Percentiles rank a stretch among this genome's conserved stretches.
phyloP scores from a whole-genome alignment of 2,329 filamentous ascomycete genomes.

The Exophiala mesophila region DNA sequence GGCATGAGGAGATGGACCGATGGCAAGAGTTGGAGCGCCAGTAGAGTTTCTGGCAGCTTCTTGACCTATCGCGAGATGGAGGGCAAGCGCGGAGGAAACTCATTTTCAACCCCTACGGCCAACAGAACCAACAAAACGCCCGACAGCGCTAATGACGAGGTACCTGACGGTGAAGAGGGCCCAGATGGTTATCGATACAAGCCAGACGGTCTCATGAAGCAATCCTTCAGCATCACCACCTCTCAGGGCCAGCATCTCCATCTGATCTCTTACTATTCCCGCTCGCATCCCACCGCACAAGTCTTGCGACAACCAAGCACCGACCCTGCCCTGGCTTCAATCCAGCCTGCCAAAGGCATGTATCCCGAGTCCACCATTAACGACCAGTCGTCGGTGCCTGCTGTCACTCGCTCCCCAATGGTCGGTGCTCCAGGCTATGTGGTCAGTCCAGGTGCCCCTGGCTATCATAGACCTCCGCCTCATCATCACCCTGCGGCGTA shows the following conservation, averaged over 20 bases:
- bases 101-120: slow-evolving; percentile 54
- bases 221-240: slow-evolving; percentile 98
- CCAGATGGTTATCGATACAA: slow-evolving; percentile 93
- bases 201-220: slow-evolving; percentile 96
- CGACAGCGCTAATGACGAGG: slow-evolving; percentile 80
- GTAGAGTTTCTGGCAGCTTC: slow-evolving; percentile 94
- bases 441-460: slow-evolving; percentile 49
- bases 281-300: slow-evolving; percentile 66
- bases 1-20: slow-evolving; percentile 99
- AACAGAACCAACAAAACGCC: slow-evolving; percentile 67
- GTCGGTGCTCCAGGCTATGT: slow-evolving; percentile 51
- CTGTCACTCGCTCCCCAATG: slow-evolving; percentile 71
- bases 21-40: slow-evolving; percentile 98
- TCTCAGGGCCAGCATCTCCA: slow-evolving; percentile 86
- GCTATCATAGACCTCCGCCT: slow-evolving; percentile 45
- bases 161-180: slow-evolving; percentile 62
- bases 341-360: slow-evolving; percentile 86
- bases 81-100: slow-evolving; percentile 79
- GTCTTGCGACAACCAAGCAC: slow-evolving; percentile 75
- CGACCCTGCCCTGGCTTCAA: slow-evolving; percentile 73
- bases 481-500: slow-evolving; percentile 36
- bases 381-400: slow-evolving; percentile 73
- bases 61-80: slow-evolving; percentile 98
- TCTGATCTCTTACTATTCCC: slow-evolving; percentile 93
- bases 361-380: slow-evolving; percentile 94